phyloP scores from a whole-genome alignment of 2,329 filamentous ascomycete genomes.

The Fonsecaea multimorphosa region DNA sequence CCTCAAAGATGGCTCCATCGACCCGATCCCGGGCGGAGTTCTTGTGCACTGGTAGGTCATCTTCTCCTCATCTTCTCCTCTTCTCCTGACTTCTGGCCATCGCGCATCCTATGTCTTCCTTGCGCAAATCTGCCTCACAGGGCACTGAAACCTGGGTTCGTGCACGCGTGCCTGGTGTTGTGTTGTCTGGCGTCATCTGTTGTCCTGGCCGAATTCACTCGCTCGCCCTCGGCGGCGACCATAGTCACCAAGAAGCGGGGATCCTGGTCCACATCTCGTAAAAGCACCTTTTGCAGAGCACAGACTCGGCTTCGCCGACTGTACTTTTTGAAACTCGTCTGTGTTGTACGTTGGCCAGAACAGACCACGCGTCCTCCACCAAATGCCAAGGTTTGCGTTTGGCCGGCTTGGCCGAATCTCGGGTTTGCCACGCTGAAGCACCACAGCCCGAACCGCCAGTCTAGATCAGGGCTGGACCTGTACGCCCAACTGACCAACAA shows the following conservation, averaged over 20 bases:
- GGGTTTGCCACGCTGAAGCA: constrained; percentile 21
- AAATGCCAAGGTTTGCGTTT: background rate
- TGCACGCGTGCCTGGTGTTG: constrained; percentile 5
- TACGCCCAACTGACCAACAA: background rate
- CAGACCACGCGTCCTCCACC: background rate
- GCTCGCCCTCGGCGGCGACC: background rate
- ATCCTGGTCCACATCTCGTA: constrained; percentile 5
- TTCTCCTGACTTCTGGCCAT: constrained; percentile 18
- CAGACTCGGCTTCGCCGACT: constrained; percentile 15
- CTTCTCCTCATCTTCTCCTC: constrained; percentile 9
- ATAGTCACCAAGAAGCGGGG: background rate
- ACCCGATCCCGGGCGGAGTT: constrained; percentile 54
- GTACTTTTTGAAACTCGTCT: constrained; percentile 13
- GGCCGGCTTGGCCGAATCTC: background rate
- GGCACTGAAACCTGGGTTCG: background rate
- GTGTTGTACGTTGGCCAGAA: background rate
- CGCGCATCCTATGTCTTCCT: constrained; percentile 2
- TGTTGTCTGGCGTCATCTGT: constrained; percentile 2
- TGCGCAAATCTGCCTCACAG: background rate
- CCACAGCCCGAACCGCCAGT: constrained; percentile 9
- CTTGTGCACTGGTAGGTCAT: constrained; percentile 73
- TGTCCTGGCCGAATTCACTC: background rate
- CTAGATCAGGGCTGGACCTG: background rate
- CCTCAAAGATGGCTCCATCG: constrained; percentile 10
- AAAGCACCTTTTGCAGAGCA: background rate